Conservation (phyloP, 1,139 yeast genomes). For the Zygosaccharomyces pseudobailii region DNA sequence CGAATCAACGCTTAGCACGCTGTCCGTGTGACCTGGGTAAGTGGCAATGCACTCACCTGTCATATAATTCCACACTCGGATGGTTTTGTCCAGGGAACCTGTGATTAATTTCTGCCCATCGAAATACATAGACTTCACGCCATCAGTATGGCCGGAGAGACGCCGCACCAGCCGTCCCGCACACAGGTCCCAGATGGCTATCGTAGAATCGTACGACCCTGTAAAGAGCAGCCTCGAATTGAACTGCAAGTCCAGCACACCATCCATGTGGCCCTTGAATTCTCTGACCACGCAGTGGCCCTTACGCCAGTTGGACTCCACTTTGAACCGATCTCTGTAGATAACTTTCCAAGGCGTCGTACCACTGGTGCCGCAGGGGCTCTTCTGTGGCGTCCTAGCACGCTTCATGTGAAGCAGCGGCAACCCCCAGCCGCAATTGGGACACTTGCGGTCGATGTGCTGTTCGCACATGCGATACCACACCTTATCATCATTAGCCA, state of each 20-base stretch:
- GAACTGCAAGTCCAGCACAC: conserved; percentile 81
- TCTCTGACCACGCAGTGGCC: conserved; percentile 62
- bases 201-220: conserved; percentile 86
- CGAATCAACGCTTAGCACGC: conserved; percentile 66
- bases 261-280: conserved; percentile 82
- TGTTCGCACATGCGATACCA: conserved; percentile 99
- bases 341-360: conserved; percentile 91
- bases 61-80: conserved; percentile 92
- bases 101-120: conserved; percentile 87
- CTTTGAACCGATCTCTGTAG: conserved; percentile 81
- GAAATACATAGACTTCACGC: conserved; percentile 76
- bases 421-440: conserved; percentile 98
- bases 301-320: conserved; percentile 92
- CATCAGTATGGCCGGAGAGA: conserved; percentile 76
- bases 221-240: conserved; percentile 74
- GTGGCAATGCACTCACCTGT: conserved; percentile 94
- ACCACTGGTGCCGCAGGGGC: conserved; percentile 11
- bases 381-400: conserved; percentile 40
- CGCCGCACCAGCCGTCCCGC: conserved; percentile 76
- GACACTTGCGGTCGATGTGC: conserved; percentile 94
- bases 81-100: conserved; percentile 86
- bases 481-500: conserved; percentile 94
- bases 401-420: conserved; percentile 84
- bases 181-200: conserved; percentile 83
- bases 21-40: conserved; percentile 85